These are phyloP conservation scores for Trypanosoma conorhini DNA, from an alignment of 208 protist genomes.

Conservation along the genomic window DNA sequence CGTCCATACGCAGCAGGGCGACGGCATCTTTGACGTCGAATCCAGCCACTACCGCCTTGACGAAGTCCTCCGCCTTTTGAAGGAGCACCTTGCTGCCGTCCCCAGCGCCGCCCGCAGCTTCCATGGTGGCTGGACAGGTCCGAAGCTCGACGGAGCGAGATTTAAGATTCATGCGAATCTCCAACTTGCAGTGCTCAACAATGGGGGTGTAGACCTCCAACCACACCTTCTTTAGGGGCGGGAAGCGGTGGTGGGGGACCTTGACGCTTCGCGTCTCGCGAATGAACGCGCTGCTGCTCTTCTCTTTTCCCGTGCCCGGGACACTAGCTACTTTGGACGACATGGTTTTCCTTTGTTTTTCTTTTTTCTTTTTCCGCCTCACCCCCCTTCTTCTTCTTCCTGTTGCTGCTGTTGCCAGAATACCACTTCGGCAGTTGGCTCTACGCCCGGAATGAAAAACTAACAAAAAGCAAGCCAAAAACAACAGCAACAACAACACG, in stretches of 20 bases:
- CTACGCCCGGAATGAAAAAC: not conserved
- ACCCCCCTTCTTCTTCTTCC: too few species aligned
- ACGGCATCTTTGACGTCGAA: constrained; percentile 97
- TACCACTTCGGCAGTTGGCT: too few species aligned
- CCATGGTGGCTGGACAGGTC: constrained; percentile 83
- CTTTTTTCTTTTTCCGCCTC: constrained; percentile 8
- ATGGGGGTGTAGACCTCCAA: constrained; percentile 98
- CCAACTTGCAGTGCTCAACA: constrained; percentile 98
- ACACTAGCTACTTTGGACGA: constrained; percentile 16
- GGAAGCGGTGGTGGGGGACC: constrained; percentile 97
- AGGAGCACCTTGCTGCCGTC: constrained; percentile 73
- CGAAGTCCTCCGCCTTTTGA: constrained; percentile 98
- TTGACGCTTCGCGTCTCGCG: constrained; percentile 81
- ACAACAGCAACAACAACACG: not conserved
- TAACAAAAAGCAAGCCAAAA: not conserved
- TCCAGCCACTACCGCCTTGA: constrained; percentile 98
- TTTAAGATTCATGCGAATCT: constrained; percentile 99
- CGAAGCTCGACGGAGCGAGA: constrained; percentile 95
- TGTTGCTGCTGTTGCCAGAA: not conserved
- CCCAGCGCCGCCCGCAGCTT: constrained; percentile 40
- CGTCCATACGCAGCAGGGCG: constrained; percentile 99
- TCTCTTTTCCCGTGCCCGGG: not conserved
- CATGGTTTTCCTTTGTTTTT: constrained; percentile 12
- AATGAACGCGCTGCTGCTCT: constrained; percentile 32
- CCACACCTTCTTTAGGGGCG: constrained; percentile 98